Evolutionary conservation across 768 basidiomycete genomes (phyloP).

Genomic region (Boletellus ananas): DNA sequence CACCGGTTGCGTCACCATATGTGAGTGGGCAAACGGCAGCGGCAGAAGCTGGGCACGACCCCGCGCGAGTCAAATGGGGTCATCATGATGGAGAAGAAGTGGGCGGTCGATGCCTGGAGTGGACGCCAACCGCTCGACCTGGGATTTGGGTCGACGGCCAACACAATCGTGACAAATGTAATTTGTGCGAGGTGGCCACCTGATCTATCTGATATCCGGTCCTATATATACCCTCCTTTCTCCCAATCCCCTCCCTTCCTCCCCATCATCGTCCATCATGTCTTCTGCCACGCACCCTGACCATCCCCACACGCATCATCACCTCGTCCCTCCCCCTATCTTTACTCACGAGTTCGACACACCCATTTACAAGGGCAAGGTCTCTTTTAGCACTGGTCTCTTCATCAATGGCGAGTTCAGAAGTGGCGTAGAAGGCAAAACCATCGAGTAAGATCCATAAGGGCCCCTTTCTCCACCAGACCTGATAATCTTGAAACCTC

Average conservation of each 20-base stretch:
- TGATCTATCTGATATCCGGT: background rate
- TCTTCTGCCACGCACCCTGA: too few species aligned
- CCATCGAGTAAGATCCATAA: slow-evolving; percentile 59
- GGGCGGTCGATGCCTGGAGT: too few species aligned
- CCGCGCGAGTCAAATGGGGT: too few species aligned
- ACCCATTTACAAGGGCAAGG: slow-evolving; percentile 53
- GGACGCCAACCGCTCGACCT: too few species aligned
- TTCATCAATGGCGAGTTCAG: slow-evolving; percentile 71
- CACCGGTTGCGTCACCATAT: too few species aligned
- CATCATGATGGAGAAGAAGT: too few species aligned
- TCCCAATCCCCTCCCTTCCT: background rate
- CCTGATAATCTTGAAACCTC: background rate
- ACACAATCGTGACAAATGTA: too few species aligned
- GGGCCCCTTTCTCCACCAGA: background rate
- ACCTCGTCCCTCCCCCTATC: slow-evolving; percentile 21
- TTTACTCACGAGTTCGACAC: slow-evolving; percentile 53
- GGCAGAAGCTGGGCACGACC: too few species aligned
- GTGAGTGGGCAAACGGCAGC: too few species aligned
- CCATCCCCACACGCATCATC: too few species aligned
- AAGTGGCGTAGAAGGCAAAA: slow-evolving; percentile 50
- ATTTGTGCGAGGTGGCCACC: background rate
- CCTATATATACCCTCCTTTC: slow-evolving; percentile 15
- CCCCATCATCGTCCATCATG: slow-evolving; percentile 29
- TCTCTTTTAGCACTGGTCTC: slow-evolving; percentile 57
- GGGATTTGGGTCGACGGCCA: too few species aligned